Conservation (phyloP, 768 basidiomycete species). For the Xerocomellus chrysenteron region DNA sequence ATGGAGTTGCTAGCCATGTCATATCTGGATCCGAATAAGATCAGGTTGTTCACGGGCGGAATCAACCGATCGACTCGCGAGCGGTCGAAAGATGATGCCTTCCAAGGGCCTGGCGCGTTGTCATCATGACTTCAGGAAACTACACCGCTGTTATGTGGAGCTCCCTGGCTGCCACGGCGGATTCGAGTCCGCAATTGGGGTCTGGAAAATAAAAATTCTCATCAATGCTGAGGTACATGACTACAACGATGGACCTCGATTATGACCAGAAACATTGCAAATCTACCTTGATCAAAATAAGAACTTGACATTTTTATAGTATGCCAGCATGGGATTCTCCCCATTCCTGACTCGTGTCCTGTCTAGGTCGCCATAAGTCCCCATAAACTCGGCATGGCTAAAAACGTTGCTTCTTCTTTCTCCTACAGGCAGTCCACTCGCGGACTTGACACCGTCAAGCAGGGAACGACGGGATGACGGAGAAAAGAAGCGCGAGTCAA, state of each 20-base stretch:
- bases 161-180: neutral
- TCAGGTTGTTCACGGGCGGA: too few species aligned
- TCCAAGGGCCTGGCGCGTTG: neutral
- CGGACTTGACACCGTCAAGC: conserved; percentile 67
- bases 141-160: neutral
- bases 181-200: neutral
- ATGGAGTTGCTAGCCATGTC: neutral
- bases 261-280: neutral
- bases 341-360: conserved; percentile 74
- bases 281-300: conserved; percentile 56
- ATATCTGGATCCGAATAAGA: neutral
- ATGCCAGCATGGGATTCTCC: conserved; percentile 86
- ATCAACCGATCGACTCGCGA: neutral
- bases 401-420: conserved; percentile 83
- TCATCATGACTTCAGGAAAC: neutral
- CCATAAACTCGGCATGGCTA: conserved; percentile 86
- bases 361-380: conserved; percentile 74
- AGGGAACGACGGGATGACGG: conserved; percentile 54
- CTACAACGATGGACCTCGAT: neutral
- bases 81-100: neutral
- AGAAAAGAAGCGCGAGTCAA: conserved; percentile 70
- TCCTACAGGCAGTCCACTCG: conserved; percentile 76
- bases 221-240: neutral
- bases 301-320: conserved; percentile 93
- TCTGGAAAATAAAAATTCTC: neutral